Evolutionary conservation across 805 yeast genomes (phyloP), one percentile per base, ranked within the genome.

Genomic region (Zygoascus tannicola): DNA sequence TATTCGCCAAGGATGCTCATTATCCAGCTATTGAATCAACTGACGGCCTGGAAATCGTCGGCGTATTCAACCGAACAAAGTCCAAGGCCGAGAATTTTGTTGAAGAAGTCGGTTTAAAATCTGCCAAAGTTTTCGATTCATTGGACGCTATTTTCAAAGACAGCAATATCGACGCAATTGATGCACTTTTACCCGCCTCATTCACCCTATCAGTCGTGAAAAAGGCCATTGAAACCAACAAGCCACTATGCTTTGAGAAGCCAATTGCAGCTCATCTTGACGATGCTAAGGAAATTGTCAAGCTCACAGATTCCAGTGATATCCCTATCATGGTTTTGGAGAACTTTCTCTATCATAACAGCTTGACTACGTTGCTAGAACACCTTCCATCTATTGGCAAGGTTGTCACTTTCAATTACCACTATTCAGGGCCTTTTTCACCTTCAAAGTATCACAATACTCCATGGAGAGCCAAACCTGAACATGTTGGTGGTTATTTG

Each of bases 401-500:
- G 5, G 57, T 74, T 19, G 55, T 56, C 20, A 54, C 57, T 37
- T 66, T 66, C 52, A 46, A 50, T 35, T 62, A 58, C 50, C 64
- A 61, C 49, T 55, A 58, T 32, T 73, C 79, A n/a, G 78, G 78
- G 5, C 70, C 80, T 18, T 76, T 66, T 63, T 64, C 70, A 50
- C 63, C 59, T n/a, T 52, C 60, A 46, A 71, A 70, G 55, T 76
- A 75, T 60, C 65, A 69, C 50, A 59, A 61, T 38, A 88, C 97
- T 1, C 44, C 79, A 14, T 90, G 97, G 97, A 81, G 97, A 72
- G 76, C 74, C 59, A 71, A 80, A 39, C 97, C 97, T 26, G 80
- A 85, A 63, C 97, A 90, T 60, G 75, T 87, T 52, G 97, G 97
- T 44, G 97, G 97, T 0, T 88, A 71, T 64, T 69, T 90, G 55